These are phyloP conservation scores for Yamadazyma philogaea DNA, from an alignment of 805 yeast species.

Conservation along the genomic window DNA sequence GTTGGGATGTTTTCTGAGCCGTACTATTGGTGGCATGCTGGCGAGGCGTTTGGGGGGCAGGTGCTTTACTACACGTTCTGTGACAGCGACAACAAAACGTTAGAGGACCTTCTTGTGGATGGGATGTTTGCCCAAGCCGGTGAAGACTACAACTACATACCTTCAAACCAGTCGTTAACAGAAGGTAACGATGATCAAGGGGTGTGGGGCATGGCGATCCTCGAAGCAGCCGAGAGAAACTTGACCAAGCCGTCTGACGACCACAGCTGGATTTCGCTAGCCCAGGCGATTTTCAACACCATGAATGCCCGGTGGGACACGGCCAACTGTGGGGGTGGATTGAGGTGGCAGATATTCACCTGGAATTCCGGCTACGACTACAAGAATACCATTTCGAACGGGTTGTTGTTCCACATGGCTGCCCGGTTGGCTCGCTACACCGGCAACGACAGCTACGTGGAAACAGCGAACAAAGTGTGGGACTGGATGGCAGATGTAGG, in stretches of 20 bases:
- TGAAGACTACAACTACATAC: slow-evolving; percentile 37
- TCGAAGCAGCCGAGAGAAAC: slow-evolving; percentile 47
- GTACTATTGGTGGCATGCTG: slow-evolving; percentile 55
- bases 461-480: slow-evolving; percentile 72
- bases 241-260: slow-evolving; percentile 50
- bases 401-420: slow-evolving; percentile 80
- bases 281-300: slow-evolving; percentile 87
- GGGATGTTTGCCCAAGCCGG: slow-evolving; percentile 47
- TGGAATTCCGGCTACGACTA: slow-evolving; percentile 95
- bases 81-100: slow-evolving; percentile 31
- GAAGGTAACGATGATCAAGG: slow-evolving; percentile 55
- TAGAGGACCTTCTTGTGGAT: slow-evolving; percentile 26
- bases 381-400: slow-evolving; percentile 89
- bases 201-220: slow-evolving; percentile 47
- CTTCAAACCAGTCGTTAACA: slow-evolving; percentile 44
- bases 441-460: slow-evolving; percentile 66
- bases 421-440: slow-evolving; percentile 86
- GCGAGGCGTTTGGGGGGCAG: slow-evolving; percentile 49
- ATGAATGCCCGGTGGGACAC: slow-evolving; percentile 89
- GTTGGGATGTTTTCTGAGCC: slow-evolving; percentile 46
- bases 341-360: slow-evolving; percentile 93
- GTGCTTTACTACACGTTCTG: slow-evolving; percentile 40
- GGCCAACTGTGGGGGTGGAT: slow-evolving; percentile 74
- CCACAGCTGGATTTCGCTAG: slow-evolving; percentile 78
- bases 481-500: slow-evolving; percentile 66